A percentile compares a stretch with the other conserved stretches of the same genome.
These are phyloP conservation scores for Astrothelium macrocarpum DNA, from an alignment of 495 filamentous ascomycete genomes.

Conservation along the genomic window DNA sequence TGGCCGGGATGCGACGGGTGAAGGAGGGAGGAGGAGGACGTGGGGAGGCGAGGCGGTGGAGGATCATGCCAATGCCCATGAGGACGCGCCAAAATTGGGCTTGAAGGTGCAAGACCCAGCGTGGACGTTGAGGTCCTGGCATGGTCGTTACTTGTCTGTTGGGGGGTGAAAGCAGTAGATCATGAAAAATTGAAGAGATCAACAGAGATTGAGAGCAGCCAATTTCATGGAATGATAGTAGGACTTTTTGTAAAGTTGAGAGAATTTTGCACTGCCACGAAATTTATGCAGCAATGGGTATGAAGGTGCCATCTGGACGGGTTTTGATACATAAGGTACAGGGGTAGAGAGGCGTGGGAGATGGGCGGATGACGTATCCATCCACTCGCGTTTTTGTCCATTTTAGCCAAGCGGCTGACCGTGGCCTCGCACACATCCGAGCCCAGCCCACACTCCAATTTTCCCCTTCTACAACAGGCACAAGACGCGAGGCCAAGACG, in stretches of 20 bases:
- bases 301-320: neutral
- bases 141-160: slow-evolving; percentile 20
- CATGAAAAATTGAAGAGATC: neutral
- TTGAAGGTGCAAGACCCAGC: slow-evolving; percentile 61
- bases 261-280: neutral
- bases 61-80: slow-evolving; percentile 69
- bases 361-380: slow-evolving; percentile 2
- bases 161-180: neutral
- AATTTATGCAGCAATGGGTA: neutral
- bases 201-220: neutral
- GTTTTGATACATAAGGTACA: neutral
- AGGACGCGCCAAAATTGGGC: slow-evolving; percentile 67
- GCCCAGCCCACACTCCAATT: neutral
- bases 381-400: slow-evolving; percentile 1
- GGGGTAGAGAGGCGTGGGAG: neutral
- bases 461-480: neutral
- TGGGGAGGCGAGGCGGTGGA: slow-evolving; percentile 61
- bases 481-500: neutral
- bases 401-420: neutral
- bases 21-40: slow-evolving; percentile 59
- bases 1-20: slow-evolving; percentile 50
- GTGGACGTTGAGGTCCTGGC: slow-evolving; percentile 33
- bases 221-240: neutral
- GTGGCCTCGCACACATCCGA: neutral
- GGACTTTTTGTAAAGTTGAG: neutral